phyloP scores from a whole-genome alignment of 768 basidiomycete genomes.

The Podaxis sp. region DNA sequence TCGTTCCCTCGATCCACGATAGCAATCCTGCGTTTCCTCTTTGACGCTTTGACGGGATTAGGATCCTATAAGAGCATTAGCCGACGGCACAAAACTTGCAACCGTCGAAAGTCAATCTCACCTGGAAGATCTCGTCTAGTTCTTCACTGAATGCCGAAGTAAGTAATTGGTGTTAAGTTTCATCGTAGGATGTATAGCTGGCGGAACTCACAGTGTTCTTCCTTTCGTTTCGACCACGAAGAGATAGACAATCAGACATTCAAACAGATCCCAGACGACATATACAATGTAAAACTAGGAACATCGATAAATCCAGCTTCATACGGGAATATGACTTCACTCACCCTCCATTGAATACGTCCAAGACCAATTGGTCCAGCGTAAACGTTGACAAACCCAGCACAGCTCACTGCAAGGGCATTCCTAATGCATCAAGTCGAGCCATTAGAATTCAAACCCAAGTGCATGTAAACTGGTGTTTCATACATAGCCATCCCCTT shows the following conservation, averaged over 20 bases:
- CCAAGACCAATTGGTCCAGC: conserved; percentile 41
- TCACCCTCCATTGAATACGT: conserved; percentile 35
- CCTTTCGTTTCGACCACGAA: conserved; percentile 44
- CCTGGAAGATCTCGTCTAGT: conserved; percentile 41
- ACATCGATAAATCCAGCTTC: not conserved
- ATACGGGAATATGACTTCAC: conserved; percentile 7
- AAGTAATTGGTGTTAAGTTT: not conserved
- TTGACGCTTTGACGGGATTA: conserved; percentile 40
- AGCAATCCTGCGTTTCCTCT: conserved; percentile 38
- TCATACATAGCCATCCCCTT: conserved; percentile 61
- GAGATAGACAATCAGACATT: conserved; percentile 36
- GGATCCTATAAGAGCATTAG: conserved; percentile 28
- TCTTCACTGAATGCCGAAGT: conserved; percentile 32
- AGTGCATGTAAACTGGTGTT: not conserved
- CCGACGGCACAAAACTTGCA: not conserved
- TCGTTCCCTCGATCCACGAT: conserved; percentile 35
- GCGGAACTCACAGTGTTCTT: conserved; percentile 36
- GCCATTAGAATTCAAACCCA: not conserved
- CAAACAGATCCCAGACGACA: conserved; percentile 39
- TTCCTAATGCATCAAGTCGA: conserved; percentile 26
- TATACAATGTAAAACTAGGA: conserved; percentile 38
- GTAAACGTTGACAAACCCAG: conserved; percentile 51
- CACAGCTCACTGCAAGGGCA: conserved; percentile 42
- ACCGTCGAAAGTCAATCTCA: conserved; percentile 11
- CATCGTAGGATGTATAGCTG: not conserved